Evolutionary conservation across 2,329 filamentous ascomycete species (phyloP).

Genomic region (Xenoacremonium recifei): DNA sequence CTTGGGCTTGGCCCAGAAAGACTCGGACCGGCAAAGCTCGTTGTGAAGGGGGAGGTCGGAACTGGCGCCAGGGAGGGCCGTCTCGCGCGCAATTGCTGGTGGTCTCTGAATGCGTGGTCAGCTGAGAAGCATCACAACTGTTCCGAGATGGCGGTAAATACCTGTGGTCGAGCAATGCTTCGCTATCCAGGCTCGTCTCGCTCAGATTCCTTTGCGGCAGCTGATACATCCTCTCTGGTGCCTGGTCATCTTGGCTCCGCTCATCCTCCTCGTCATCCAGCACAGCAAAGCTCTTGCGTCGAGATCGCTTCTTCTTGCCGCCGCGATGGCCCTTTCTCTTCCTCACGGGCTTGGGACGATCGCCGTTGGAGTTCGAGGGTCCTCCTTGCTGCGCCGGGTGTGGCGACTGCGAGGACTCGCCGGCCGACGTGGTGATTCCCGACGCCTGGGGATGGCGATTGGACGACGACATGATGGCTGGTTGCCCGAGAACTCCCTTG

Average conservation of each 20-base stretch:
- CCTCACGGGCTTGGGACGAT: slow-evolving; percentile 38
- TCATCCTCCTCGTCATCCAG: slow-evolving; percentile 53
- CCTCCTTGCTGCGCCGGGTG: too few species aligned
- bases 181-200: slow-evolving; percentile 84
- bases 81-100: slow-evolving; percentile 62
- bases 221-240: slow-evolving; percentile 47
- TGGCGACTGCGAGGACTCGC: too few species aligned
- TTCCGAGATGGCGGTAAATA: slow-evolving; percentile 41
- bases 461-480: too few species aligned
- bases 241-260: slow-evolving; percentile 35
- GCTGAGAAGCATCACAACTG: background rate
- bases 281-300: slow-evolving; percentile 78
- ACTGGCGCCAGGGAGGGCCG: slow-evolving; percentile 51
- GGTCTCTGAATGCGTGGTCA: slow-evolving; percentile 42
- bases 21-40: slow-evolving; percentile 21
- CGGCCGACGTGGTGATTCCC: too few species aligned
- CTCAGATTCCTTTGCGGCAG: slow-evolving; percentile 62
- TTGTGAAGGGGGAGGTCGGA: slow-evolving; percentile 30
- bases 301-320: slow-evolving; percentile 73
- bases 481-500: too few species aligned
- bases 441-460: too few species aligned
- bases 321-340: slow-evolving; percentile 71
- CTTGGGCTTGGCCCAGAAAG: slow-evolving; percentile 27
- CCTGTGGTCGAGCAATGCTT: slow-evolving; percentile 85
- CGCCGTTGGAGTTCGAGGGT: slow-evolving; percentile 14